Percentiles rank a stretch among this genome's conserved stretches.
Conservation (phyloP, 148 eudicot species). For the Bassia scoparia region DNA sequence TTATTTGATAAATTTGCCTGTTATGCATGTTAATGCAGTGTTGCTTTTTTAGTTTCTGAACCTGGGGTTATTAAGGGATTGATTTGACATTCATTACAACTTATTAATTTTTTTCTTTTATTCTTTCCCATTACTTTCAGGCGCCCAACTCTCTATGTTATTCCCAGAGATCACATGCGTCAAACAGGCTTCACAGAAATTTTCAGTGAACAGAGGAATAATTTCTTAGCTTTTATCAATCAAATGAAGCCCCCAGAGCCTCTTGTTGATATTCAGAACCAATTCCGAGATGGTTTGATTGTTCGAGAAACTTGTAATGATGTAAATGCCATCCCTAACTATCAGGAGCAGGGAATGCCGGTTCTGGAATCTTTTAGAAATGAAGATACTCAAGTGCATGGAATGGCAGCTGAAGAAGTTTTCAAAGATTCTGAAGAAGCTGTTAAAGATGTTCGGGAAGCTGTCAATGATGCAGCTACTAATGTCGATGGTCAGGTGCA, state of each 20-base stretch:
- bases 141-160: slow-evolving; percentile 80
- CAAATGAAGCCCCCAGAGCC: slow-evolving; percentile 60
- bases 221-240: slow-evolving; percentile 67
- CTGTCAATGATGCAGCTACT: slow-evolving; percentile 34
- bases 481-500: slow-evolving; percentile 42
- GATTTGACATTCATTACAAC: not conserved
- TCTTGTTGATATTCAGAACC: slow-evolving; percentile 28
- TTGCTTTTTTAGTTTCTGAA: no score
- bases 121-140: slow-evolving; percentile 36
- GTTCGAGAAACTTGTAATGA: slow-evolving; percentile 39
- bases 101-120: not conserved
- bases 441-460: slow-evolving; percentile 26
- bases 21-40: not conserved
- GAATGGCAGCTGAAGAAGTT: slow-evolving; percentile 10
- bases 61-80: not conserved
- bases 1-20: no score
- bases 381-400: slow-evolving; percentile 3
- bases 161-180: slow-evolving; percentile 80
- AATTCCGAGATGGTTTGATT: slow-evolving; percentile 24
- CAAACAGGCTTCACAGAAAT: slow-evolving; percentile 65
- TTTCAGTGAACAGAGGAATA: slow-evolving; percentile 62
- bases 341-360: slow-evolving; percentile 45
- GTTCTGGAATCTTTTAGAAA: slow-evolving; percentile 20
- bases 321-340: slow-evolving; percentile 38
- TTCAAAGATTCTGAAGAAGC: slow-evolving; percentile 11